These are phyloP conservation scores for Phytophthora boehmeriae DNA, from an alignment of 352 stramenopile species.

Conservation along the genomic window DNA sequence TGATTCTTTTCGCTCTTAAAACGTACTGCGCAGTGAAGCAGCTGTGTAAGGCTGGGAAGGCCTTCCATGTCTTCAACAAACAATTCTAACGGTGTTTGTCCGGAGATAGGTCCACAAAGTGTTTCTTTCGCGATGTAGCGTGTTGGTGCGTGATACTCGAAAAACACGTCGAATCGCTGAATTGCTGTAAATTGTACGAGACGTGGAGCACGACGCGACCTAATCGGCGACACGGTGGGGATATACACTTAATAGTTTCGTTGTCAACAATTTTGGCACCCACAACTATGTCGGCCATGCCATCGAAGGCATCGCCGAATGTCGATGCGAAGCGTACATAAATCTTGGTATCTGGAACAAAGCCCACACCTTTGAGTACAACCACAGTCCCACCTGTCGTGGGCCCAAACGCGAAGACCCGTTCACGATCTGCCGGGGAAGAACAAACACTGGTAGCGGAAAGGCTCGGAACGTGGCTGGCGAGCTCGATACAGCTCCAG, in stretches of 20 bases:
- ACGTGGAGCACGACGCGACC: conserved; percentile 56
- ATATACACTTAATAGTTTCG: conserved; percentile 56
- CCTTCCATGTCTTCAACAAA: conserved; percentile 45
- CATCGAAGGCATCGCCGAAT: conserved; percentile 40
- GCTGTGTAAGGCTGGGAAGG: conserved; percentile 41
- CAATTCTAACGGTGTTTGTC: conserved; percentile 54
- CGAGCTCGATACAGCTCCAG: conserved; percentile 1
- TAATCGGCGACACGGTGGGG: conserved; percentile 36
- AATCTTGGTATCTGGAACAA: conserved; percentile 64
- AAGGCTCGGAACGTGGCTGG: conserved; percentile 56
- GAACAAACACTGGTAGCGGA: conserved; percentile 57
- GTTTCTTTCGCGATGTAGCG: conserved; percentile 46
- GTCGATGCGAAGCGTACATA: conserved; percentile 67
- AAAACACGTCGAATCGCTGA: conserved; percentile 69
- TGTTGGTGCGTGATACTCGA: conserved; percentile 68
- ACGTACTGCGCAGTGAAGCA: conserved; percentile 51
- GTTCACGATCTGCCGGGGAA: conserved; percentile 43
- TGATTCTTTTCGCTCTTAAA: conserved; percentile 49
- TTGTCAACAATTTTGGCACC: conserved; percentile 56
- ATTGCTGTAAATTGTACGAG: conserved; percentile 80
- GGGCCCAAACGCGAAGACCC: conserved; percentile 57
- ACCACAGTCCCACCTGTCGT: conserved; percentile 53
- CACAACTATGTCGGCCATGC: conserved; percentile 46
- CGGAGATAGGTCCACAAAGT: conserved; percentile 63
- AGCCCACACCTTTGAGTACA: conserved; percentile 59